Base-by-base conservation (phyloP, 345 rosid species). In the Eucalyptus sideroxylon region DNA sequence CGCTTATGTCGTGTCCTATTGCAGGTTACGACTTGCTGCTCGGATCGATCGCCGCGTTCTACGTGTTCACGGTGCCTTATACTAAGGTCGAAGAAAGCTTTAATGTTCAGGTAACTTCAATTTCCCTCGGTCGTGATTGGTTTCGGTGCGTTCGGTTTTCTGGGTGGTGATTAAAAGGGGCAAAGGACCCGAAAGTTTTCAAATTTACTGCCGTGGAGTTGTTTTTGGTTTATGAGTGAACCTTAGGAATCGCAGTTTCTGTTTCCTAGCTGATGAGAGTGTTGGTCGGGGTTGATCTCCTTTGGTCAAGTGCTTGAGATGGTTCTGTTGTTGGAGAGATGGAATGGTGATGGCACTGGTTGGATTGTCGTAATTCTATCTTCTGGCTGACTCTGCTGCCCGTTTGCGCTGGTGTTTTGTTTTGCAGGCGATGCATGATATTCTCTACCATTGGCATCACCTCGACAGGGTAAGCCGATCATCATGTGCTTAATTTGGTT, bases 51-150 rank as follows among this genome's bases (percentile, higher is more conserved):
- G 99, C 99, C 88, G 95, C 97, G 30, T 92, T 96, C 89, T 98
- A 96, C 89, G 96, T 97, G 86, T 67, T 96, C 88, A 90, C 91
- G 93, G 94, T 93, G 53, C 99, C 98, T 27, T 98, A 93, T 90
- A 98, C 99, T 50, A 98, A 98, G 94, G 99, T 98, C 51, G 99
- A 98, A 93, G 99, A 98, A 92, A 97, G 99, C 96, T 98, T 98
- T 94, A 97, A 96, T 89, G 87, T 98, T 88, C 99, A 98, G 98
- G 99, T 95, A 47, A 3, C 24, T n/a, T n/a, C 17, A 37, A 37
- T 27, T 87, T 72, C 19, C 21, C 5, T 14, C 16, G 27, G 47
- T 21, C 42, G 83, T 40, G 85, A 77, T 40, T 77, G 47, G 12
- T 77, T 21, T 40, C 13, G 47, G 47, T 11, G 47, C 15, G 85